These are phyloP conservation scores for Peniophora sp. DNA, from an alignment of 1,284 basidiomycete species.

Conservation along the genomic window DNA sequence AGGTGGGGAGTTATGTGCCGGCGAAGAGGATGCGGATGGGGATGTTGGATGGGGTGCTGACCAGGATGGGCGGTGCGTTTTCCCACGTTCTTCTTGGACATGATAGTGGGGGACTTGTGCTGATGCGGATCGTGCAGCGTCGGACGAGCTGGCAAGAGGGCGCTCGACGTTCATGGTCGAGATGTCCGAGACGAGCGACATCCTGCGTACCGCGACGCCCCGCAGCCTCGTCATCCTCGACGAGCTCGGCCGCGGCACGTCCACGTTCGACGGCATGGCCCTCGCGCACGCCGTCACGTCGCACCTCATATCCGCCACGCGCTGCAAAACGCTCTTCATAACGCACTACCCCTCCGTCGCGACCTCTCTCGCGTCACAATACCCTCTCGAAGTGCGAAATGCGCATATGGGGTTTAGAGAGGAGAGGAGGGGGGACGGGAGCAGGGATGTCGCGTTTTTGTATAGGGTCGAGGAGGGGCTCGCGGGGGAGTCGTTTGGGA, in stretches of 20 bases:
- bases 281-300: constrained; percentile 76
- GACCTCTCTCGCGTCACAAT: constrained; percentile 44
- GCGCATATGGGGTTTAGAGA: constrained; percentile 83
- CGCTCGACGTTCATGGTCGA: constrained; percentile 96
- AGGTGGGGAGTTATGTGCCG: constrained; percentile 67
- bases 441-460: constrained; percentile 76
- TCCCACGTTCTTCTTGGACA: background rate
- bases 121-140: constrained; percentile 43
- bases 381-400: constrained; percentile 58
- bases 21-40: constrained; percentile 66
- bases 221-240: constrained; percentile 83
- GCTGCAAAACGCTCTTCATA: constrained; percentile 86
- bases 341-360: constrained; percentile 85
- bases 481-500: constrained; percentile 78
- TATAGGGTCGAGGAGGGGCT: constrained; percentile 71
- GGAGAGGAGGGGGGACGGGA: constrained; percentile 58
- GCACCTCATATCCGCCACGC: constrained; percentile 54
- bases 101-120: background rate
- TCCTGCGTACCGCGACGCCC: constrained; percentile 66
- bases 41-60: constrained; percentile 79
- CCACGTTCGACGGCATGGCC: constrained; percentile 83
- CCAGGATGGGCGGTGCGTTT: constrained; percentile 72
- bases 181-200: constrained; percentile 89
- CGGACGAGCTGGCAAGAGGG: constrained; percentile 78
- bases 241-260: constrained; percentile 78